A percentile compares a stretch with the other conserved stretches of the same genome.
phyloP scores from a whole-genome alignment of 176 grass and related monocot genomes.

The Bonia amplexicaulis region DNA sequence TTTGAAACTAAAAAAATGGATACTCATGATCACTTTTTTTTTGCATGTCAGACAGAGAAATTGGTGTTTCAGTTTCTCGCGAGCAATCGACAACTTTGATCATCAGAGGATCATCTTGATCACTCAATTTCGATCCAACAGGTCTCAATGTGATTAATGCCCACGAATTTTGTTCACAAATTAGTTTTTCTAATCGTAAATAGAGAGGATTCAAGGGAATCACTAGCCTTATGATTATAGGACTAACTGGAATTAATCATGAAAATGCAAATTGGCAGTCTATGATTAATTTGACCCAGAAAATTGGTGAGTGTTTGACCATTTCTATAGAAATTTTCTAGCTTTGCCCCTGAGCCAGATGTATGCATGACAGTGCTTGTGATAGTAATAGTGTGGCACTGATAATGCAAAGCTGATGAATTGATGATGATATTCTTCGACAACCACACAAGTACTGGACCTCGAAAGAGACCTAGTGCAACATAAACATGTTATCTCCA shows the following conservation, averaged over 20 bases:
- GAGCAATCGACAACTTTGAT: not conserved
- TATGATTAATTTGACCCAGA: not conserved
- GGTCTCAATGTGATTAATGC: too few species aligned
- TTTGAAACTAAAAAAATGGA: not conserved
- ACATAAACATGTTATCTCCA: not conserved
- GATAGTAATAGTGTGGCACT: too few species aligned
- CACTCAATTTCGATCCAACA: not conserved
- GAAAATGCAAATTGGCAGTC: not conserved
- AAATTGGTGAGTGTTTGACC: not conserved
- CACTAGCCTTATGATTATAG: not conserved
- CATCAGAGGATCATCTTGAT: not conserved
- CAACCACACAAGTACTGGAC: not conserved
- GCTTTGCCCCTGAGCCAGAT: not conserved
- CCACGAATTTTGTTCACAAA: too few species aligned
- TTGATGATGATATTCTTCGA: not conserved
- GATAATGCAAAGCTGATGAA: not conserved
- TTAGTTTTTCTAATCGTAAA: not conserved
- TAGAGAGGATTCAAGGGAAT: not conserved
- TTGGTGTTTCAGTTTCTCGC: not conserved
- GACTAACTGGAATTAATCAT: not conserved
- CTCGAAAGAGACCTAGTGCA: not conserved
- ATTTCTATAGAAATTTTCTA: not conserved
- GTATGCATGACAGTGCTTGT: not conserved
- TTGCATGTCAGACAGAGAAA: not conserved
- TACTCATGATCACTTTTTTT: not conserved